Evolutionary conservation across 2,329 filamentous ascomycete species (phyloP), one percentile per base, ranked within the genome.

Genomic region (Capronia americana): DNA sequence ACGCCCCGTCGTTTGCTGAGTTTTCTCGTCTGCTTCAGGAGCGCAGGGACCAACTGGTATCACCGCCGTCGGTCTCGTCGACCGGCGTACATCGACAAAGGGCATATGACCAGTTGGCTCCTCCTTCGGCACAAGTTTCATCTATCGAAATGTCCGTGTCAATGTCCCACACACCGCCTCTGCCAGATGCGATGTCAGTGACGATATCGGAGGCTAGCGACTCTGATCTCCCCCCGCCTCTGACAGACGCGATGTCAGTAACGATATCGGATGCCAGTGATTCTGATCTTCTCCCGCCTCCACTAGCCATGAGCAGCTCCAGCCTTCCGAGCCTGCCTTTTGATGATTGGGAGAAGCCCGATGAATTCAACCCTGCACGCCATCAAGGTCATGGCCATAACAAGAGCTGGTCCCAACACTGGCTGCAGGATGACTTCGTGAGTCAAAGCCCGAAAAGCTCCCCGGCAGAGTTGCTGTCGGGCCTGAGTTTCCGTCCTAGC

Each of bases 171-270:
- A 70, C 69, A 5, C 69, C 62, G n/a, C 69, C 68, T 11, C 59
- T 68, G 6, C 66, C 64, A 7, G 68, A 66, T 58, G 66, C 67
- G 8, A 67, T 69, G 63, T 69, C 71, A 6, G 68, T 63, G 14
- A 69, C 57, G 17, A 56, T 71, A 46, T 67, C 68, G 26, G 61
- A 69, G 57, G 50, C 66, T 3, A 57, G 64, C 14, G 65, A 64
- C 17, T 61, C 54, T 28, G 64, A 64, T 24, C 62, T 69, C 17
- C 64, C 69, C 11, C 69, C 62, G 26, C 69, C 68, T 11, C 60
- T 68, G 6, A 63, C 64, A 8, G 68, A 66, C 56, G 66, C 67
- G 8, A 67, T 70, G 63, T 70, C 71, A 14, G 68, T 63, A 12
- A 69, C 57, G n/a, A 56, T 71, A 46, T 67, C 68, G 28, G 61